Evolutionary conservation across 495 filamentous ascomycete species (phyloP), one percentile per base, ranked within the genome.

Genomic region (Hypoxylon lenormandii): DNA sequence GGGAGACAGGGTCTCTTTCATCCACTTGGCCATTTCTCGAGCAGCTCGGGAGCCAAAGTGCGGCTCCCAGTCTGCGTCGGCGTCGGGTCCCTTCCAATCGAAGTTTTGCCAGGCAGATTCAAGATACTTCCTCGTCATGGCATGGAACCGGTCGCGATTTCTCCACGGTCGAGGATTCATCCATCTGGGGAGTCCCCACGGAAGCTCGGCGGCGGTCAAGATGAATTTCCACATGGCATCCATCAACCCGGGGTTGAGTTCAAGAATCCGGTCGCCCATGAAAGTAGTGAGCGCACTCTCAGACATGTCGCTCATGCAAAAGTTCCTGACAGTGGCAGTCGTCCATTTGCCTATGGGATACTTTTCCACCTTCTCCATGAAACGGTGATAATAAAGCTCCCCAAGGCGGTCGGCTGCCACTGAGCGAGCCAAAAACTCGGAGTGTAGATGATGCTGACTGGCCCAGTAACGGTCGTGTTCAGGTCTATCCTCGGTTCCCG

Each of bases 111-210:
- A 64, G 7, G 55, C 62, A 0, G 43, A 28, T 3, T 64, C 37
- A 11, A 65, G 4, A 8, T 62, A 65, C 26, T 50, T 48, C 4
- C 21, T 26, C 11, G 13, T 19, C 30, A 53, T 43, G 3, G 3
- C 51, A 30, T 48, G 47, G 0, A 70, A 57, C 0, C 38, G 21
- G 3, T 72, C 71, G n/a, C 64, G 67, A 7, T 38, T 36, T 7
- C 23, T 45, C 15, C 84, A 53, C 86, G 76, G 1, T 82, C 86
- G 6, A 84, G 87, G 26, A 81, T 85, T 86, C 85, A 91, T 6
- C 88, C 88, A 48, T 83, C 86, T 60, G 13, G 74, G 67, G 1
- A 66, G 23, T 1, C 71, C 68, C 22, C 40, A 66, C 4, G 60
- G 15, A 0, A 74, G 53, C n/a, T 36, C 19, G 4, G 28, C 36